Percentiles rank a stretch among this genome's conserved stretches.
Evolutionary conservation across 345 rosid species (phyloP).

Genomic region (Pelargonium nanum): DNA sequence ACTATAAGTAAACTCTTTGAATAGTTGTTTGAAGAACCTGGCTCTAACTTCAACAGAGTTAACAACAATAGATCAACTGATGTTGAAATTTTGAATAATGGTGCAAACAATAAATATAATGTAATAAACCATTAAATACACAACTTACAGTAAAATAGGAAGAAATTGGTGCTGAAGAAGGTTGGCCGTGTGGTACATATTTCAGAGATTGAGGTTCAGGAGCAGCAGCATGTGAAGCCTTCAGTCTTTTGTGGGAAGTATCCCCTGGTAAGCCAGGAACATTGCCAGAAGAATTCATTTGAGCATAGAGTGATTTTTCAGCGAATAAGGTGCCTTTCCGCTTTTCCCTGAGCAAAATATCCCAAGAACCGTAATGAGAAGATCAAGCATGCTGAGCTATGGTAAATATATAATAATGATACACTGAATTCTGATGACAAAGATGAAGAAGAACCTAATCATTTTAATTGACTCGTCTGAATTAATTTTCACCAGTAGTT

Average conservation of each 20-base stretch:
- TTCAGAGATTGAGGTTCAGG: constrained; percentile 1
- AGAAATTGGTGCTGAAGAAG: constrained; percentile 6
- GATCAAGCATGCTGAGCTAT: not conserved
- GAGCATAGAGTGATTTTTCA: constrained; percentile 8
- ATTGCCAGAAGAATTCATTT: constrained; percentile 4
- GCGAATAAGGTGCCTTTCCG: constrained; percentile 4
- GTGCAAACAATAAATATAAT: not conserved
- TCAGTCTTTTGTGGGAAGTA: constrained; percentile 9
- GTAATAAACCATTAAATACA: not conserved
- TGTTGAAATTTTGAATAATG: not conserved
- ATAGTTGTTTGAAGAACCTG: too few relatives aligned
- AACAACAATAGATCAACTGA: too few relatives aligned
- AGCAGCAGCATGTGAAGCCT: constrained; percentile 9
- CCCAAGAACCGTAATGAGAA: not conserved
- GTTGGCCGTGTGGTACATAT: constrained; percentile 6
- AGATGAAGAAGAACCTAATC: constrained; percentile 21
- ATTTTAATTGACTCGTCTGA: constrained; percentile 17
- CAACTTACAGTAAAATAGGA: constrained; percentile 14
- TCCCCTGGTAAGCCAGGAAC: constrained; percentile 3
- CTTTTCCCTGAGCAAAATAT: constrained; percentile 18
- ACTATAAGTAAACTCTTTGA: too few relatives aligned
- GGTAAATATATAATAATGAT: not conserved
- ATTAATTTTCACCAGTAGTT: constrained; percentile 23
- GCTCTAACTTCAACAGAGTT: too few relatives aligned
- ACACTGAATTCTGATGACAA: not conserved